Percentiles rank a stretch among this genome's conserved stretches.
These are phyloP conservation scores for Bombardia bombarda DNA, from an alignment of 495 filamentous ascomycete species.

Conservation along the genomic window DNA sequence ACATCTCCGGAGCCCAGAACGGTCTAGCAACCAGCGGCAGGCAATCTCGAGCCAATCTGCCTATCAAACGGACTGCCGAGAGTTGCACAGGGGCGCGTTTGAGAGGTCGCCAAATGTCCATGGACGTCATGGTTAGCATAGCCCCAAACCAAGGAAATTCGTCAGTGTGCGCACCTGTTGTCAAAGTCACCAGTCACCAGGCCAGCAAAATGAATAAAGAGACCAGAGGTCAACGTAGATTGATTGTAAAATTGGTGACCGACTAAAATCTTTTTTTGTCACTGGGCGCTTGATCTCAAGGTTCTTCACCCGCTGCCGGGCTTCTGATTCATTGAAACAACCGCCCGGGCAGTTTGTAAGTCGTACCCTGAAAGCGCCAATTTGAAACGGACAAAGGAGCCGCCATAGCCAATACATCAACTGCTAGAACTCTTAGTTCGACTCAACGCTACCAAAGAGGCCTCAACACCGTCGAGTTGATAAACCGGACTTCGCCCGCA, in stretches of 20 bases:
- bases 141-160: no score
- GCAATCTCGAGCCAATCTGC: neutral
- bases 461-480: neutral
- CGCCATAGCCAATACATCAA: slow-evolving; percentile 8
- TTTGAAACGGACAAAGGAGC: slow-evolving; percentile 16
- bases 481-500: neutral
- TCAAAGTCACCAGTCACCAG: no score
- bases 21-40: neutral
- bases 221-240: no score
- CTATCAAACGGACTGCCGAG: no score
- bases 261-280: no score
- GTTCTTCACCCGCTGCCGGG: no score
- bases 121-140: slow-evolving; percentile 6
- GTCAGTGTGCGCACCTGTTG: no score
- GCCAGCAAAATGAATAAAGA: no score
- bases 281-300: no score
- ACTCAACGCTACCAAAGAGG: neutral
- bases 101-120: neutral
- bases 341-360: neutral
- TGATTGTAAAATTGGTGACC: no score
- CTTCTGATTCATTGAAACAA: neutral
- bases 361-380: slow-evolving; percentile 4
- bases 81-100: no score
- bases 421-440: neutral
- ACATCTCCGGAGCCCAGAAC: no score